Base-by-base conservation (phyloP, 73 alveolate genomes). In the Paramecium sonneborni region DNA sequence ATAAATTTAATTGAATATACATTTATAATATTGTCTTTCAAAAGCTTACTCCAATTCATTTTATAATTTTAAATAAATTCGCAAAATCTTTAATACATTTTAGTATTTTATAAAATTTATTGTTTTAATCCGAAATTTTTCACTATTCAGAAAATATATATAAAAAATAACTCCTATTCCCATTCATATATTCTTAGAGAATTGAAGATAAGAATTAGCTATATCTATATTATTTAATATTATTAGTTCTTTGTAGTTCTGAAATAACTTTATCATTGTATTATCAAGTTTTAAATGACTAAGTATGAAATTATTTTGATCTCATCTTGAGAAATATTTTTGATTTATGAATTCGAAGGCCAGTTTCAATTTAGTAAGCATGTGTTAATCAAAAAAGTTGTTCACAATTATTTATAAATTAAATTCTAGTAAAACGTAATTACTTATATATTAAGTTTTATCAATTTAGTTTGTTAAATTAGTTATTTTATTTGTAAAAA, bases 1-100 rank as follows among this genome's bases (percentile, higher is more conserved):
- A n/a, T n/a, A n/a, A n/a, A n/a, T n/a, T n/a, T n/a, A n/a, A n/a
- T n/a, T n/a, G n/a, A n/a, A n/a, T n/a, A n/a, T n/a, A n/a, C n/a
- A 30, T 0, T 3, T 23, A 28, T 62, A 8, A 72, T 67, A 30
- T 72, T 82, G 97, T 97, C 37, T 95, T 92, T 62, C 99, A 98
- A 85, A 97, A 97, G 32, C 96, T 88, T 30, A 99, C 99, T 92
- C 99, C 99, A 18, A 79, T 72, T 30, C 4, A 1, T 10, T 34
- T 72, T 0, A 72, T 32, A 4, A 72, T 37, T 18, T 12, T 72
- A 7, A 32, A 72, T 72, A 32, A 39, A 34, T 58, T 18, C 20
- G 37, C 57, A 38, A 72, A 72, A 69, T 69, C 52, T 30, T 69
- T 69, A 20, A 26, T 69, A 69, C n/a, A 57, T 8, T 57, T 57